Percentiles rank a stretch among this genome's conserved stretches.
Conservation (phyloP, 352 stramenopile species). For the Saprolegnia diclina region DNA sequence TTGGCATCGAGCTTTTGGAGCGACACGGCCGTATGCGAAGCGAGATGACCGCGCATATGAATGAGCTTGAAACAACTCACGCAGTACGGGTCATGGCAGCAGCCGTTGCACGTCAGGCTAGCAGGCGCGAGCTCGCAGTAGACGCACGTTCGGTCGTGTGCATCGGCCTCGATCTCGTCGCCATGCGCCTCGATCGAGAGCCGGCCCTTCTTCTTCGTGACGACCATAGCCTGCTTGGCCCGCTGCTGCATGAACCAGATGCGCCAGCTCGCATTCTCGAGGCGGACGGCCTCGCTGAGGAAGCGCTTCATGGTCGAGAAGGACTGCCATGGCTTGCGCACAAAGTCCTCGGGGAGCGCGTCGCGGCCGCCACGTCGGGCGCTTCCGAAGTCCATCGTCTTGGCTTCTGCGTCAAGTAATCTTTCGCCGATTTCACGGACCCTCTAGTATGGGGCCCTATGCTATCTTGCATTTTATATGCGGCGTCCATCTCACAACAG, state of each 20-base stretch:
- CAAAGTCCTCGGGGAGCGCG: conserved; percentile 12
- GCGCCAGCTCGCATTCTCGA: conserved; percentile 81
- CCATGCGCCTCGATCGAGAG: neutral
- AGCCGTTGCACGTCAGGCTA: conserved; percentile 73
- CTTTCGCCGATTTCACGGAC: neutral
- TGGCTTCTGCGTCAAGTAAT: neutral
- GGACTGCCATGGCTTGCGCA: conserved; percentile 74
- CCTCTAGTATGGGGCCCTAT: neutral
- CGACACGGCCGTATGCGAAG: conserved; percentile 72
- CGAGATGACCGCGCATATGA: conserved; percentile 79
- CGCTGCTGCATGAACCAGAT: conserved; percentile 69
- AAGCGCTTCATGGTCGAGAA: conserved; percentile 86
- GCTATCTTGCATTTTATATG: neutral
- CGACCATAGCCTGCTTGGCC: neutral
- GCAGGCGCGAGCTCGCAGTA: conserved; percentile 73
- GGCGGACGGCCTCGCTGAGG: conserved; percentile 63
- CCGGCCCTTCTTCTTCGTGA: neutral
- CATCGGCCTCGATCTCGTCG: neutral
- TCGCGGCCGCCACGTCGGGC: neutral
- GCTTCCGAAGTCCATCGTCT: neutral
- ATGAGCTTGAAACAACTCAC: conserved; percentile 84
- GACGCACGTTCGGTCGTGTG: conserved; percentile 44
- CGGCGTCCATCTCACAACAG: neutral
- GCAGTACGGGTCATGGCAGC: conserved; percentile 81
- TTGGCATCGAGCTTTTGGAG: conserved; percentile 27